Conservation (phyloP, 306 rosid genomes). For the Coriaria nepalensis region DNA sequence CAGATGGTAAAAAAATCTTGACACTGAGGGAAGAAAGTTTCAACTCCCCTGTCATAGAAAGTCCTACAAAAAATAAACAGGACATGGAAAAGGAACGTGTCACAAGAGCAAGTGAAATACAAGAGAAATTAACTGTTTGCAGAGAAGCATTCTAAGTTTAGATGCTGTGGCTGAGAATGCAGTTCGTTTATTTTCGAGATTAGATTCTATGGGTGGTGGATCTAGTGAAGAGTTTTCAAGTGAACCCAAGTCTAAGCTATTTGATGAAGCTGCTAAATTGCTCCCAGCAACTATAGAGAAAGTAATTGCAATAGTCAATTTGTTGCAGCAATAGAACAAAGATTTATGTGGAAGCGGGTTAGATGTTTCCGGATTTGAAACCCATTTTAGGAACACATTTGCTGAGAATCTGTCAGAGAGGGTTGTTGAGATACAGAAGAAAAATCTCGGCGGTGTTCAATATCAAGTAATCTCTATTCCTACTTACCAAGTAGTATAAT, state of each 20-base stretch:
- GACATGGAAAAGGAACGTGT: conserved; percentile 11
- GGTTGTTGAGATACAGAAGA: conserved; percentile 14
- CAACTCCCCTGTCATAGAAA: no score
- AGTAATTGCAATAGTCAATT: conserved; percentile 30
- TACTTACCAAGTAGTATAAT: no score
- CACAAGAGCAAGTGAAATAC: conserved; percentile 15
- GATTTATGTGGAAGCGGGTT: conserved; percentile 10
- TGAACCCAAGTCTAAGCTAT: conserved; percentile 23
- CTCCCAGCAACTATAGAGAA: conserved; percentile 45
- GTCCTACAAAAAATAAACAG: conserved; percentile 12
- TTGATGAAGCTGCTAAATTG: conserved; percentile 31
- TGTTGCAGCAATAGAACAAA: conserved; percentile 28
- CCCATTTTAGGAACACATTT: conserved; percentile 15
- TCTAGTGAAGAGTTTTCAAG: conserved; percentile 21
- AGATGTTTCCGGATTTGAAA: conserved; percentile 16
- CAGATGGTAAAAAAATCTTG: conserved; percentile 10
- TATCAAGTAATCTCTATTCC: background rate
- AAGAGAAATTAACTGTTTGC: conserved; percentile 29
- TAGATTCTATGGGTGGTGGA: conserved; percentile 7
- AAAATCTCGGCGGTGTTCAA: conserved; percentile 3
- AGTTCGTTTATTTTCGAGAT: conserved; percentile 20
- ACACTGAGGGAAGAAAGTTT: no score
- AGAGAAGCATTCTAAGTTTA: conserved; percentile 40
- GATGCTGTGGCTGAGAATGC: conserved; percentile 42
- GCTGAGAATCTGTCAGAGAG: conserved; percentile 12